Base-by-base conservation (phyloP, 768 basidiomycete genomes). In the Neoboletus subvelutipes region DNA sequence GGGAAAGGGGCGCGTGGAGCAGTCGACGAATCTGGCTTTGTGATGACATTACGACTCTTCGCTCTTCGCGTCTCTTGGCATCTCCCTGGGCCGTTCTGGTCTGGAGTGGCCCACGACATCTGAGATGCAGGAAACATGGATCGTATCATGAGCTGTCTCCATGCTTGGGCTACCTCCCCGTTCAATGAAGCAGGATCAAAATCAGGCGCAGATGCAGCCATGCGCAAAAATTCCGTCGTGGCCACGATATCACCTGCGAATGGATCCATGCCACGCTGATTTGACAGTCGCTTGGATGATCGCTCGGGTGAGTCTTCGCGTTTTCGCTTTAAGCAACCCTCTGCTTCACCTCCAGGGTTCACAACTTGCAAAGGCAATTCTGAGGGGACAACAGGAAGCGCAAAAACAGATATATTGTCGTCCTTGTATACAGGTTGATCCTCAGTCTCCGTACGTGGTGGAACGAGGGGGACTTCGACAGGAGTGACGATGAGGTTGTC, bases 351-450 rank as follows among this genome's bases (percentile, higher is more conserved):
- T 9, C 10, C 37, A 47, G 29, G 26, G 18, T 20, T 26, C 5
- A 3, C n/a, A 41, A n/a, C 18, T 43, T 4, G 50, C 5, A 7
- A 29, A 6, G 48, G 22, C 7, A 39, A 15, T 29, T 71, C 61
- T 3, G 41, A 36, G 7, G 71, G 58, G 46, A 83, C 61, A 39
- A 84, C 62, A 5, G 87, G 80, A 39, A 90, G 75, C 1, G 81
- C 78, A 62, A 87, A 90, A 8, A 92, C 79, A 9, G 80, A 76
- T 50, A 93, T 71, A 61, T 85, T 85, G 11, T 79, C 75, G 64
- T 92, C 90, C 54, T 76, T 73, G 71, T 78, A 90, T 34, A 84
- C 72, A 3, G 84, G 84, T 18, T 37, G 57, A 20, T 73, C 69
- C 26, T 72, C 68, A 4, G 64, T 56, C 13, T 64, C 40, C 1